Conservation (phyloP, 192 early-diverging fungal genomes). For the Diversispora eburnea region DNA sequence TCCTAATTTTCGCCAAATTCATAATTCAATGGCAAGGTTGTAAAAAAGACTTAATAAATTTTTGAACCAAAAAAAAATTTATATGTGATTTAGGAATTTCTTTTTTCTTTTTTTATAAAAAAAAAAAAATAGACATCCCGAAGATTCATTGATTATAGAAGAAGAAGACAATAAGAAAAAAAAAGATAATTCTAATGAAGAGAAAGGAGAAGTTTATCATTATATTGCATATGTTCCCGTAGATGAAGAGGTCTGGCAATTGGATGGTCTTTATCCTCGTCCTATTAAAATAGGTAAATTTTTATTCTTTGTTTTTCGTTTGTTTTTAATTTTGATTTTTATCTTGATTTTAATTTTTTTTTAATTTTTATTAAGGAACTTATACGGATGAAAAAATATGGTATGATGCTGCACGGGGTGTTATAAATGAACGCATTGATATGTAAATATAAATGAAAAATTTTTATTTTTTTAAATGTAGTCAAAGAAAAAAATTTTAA, state of each 20-base stretch:
- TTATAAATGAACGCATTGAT: neutral
- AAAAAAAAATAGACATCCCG: neutral
- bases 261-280: conserved; percentile 57
- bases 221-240: conserved; percentile 60
- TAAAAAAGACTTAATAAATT: neutral
- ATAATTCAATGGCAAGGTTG: conserved; percentile 57
- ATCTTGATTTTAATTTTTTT: neutral
- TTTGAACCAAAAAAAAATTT: neutral
- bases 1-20: conserved; percentile 52
- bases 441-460: neutral
- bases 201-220: conserved; percentile 50
- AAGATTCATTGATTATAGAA: neutral
- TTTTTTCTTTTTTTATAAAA: neutral
- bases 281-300: conserved; percentile 47
- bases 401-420: conserved; percentile 16
- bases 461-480: neutral
- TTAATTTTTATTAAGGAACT: conserved; percentile 20
- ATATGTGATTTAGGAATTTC: neutral
- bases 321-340: neutral
- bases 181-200: neutral
- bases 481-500: neutral
- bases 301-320: no score
- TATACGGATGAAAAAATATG: conserved; percentile 7
- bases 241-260: conserved; percentile 57
- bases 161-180: neutral